These are phyloP conservation scores for Crithidia thermophila DNA, from an alignment of 208 protist species.

Conservation along the genomic window DNA sequence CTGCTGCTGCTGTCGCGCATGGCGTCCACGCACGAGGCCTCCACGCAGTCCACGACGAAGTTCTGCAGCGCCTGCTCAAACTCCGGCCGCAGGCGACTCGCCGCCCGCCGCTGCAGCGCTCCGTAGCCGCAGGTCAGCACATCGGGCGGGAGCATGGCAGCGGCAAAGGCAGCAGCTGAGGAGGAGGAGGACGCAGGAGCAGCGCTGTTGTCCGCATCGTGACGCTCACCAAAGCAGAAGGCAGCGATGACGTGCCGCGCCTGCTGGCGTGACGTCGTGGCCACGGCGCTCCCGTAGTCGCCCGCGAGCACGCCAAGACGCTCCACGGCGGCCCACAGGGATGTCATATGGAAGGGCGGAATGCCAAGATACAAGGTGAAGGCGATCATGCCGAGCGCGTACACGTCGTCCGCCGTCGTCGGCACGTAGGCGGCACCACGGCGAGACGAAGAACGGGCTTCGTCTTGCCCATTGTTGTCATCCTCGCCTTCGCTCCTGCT, in stretches of 20 bases:
- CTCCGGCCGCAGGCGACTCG: constrained; percentile 17
- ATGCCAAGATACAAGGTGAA: constrained; percentile 56
- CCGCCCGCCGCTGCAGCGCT: constrained; percentile 11
- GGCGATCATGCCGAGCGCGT: constrained; percentile 68
- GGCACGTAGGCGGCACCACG: constrained; percentile 8
- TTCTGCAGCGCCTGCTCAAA: constrained; percentile 26
- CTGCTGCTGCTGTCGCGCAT: neutral
- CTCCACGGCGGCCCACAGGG: constrained; percentile 42
- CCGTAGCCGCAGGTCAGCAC: constrained; percentile 16
- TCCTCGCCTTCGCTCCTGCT: neutral
- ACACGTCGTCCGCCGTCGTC: constrained; percentile 63
- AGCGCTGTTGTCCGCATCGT: neutral
- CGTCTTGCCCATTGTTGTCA: neutral
- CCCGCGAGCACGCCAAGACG: constrained; percentile 23
- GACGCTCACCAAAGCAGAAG: constrained; percentile 31
- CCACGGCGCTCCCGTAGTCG: constrained; percentile 26
- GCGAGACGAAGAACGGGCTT: neutral
- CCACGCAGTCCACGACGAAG: constrained; percentile 55
- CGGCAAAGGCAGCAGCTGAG: neutral
- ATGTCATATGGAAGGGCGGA: constrained; percentile 54
- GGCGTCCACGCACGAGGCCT: constrained; percentile 16
- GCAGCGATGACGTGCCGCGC: constrained; percentile 22
- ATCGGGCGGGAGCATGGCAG: constrained; percentile 4
- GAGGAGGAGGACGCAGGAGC: neutral
- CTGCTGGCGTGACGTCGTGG: constrained; percentile 6